A percentile compares a stretch with the other conserved stretches of the same genome.
Evolutionary conservation across 2,329 filamentous ascomycete genomes (phyloP).

Genomic region (Aspergillus tubingensis): DNA sequence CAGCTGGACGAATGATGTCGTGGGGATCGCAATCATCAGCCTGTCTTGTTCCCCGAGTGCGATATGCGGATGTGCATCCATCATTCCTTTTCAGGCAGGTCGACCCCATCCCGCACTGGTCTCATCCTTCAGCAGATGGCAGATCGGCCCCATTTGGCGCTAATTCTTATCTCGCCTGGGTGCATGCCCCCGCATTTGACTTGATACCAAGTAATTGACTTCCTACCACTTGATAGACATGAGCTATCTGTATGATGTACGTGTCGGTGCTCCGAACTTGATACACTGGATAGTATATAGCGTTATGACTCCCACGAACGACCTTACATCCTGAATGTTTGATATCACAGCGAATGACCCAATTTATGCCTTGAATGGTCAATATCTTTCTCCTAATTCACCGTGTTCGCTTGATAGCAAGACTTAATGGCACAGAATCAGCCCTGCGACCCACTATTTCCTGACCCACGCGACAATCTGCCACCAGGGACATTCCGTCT

Average conservation of each 20-base stretch:
- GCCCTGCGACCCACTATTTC: not conserved
- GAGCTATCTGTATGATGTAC: not conserved
- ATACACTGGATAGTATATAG: not conserved
- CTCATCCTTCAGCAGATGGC: not conserved
- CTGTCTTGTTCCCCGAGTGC: not conserved
- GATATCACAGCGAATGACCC: too few species aligned
- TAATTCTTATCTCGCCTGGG: not conserved
- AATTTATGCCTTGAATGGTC: too few species aligned
- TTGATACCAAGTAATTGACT: not conserved
- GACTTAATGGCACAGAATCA: slow-evolving; percentile 15
- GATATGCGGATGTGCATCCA: not conserved
- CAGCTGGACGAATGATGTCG: not conserved
- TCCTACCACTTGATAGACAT: not conserved
- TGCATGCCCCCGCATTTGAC: not conserved
- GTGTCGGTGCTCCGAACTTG: not conserved
- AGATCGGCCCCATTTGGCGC: not conserved
- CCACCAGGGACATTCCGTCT: slow-evolving; percentile 31
- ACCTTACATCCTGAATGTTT: too few species aligned
- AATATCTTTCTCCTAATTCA: not conserved
- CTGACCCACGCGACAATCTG: slow-evolving; percentile 5
- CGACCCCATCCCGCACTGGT: slow-evolving; percentile 16
- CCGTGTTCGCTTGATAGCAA: too few species aligned
- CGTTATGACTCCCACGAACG: not conserved
- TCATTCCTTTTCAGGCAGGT: slow-evolving; percentile 21
- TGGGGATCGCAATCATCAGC: not conserved